These are phyloP conservation scores for Aspergillus homomorphus DNA, from an alignment of 495 filamentous ascomycete genomes.

Conservation along the genomic window DNA sequence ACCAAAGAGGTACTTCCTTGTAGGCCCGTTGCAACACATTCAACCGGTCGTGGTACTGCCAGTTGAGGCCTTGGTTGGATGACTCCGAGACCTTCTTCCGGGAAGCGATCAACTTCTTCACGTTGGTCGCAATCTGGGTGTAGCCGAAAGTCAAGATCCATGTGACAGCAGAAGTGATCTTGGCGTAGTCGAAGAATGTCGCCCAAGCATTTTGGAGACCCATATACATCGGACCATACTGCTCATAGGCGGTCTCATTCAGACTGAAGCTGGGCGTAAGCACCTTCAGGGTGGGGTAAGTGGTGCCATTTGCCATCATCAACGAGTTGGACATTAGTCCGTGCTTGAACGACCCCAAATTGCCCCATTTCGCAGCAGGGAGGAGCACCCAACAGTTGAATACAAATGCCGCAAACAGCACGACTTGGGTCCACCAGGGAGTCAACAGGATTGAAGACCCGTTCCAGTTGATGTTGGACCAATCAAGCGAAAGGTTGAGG, in stretches of 20 bases:
- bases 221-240: constrained; percentile 51
- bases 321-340: constrained; percentile 55
- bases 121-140: constrained; percentile 39
- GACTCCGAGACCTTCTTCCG: constrained; percentile 15
- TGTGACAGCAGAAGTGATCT: constrained; percentile 51
- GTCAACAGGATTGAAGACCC: constrained; percentile 31
- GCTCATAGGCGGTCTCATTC: constrained; percentile 52
- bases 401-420: constrained; percentile 45
- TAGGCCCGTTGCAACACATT: constrained; percentile 55
- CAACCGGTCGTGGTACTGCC: constrained; percentile 52
- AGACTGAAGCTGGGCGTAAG: constrained; percentile 46
- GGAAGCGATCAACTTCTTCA: constrained; percentile 36
- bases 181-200: constrained; percentile 57
- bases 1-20: constrained; percentile 54
- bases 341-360: constrained; percentile 47
- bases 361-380: constrained; percentile 54
- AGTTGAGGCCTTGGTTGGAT: constrained; percentile 38
- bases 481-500: constrained; percentile 54
- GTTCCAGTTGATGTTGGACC: constrained; percentile 55
- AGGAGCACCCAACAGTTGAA: constrained; percentile 55
- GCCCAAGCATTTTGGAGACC: constrained; percentile 52
- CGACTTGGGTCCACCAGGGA: constrained; percentile 7
- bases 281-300: constrained; percentile 46
- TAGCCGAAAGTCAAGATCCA: constrained; percentile 57
- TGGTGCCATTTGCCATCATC: constrained; percentile 47